These are phyloP conservation scores for Aureobasidium pullulans DNA, from an alignment of 2,329 filamentous ascomycete genomes.

Conservation along the genomic window DNA sequence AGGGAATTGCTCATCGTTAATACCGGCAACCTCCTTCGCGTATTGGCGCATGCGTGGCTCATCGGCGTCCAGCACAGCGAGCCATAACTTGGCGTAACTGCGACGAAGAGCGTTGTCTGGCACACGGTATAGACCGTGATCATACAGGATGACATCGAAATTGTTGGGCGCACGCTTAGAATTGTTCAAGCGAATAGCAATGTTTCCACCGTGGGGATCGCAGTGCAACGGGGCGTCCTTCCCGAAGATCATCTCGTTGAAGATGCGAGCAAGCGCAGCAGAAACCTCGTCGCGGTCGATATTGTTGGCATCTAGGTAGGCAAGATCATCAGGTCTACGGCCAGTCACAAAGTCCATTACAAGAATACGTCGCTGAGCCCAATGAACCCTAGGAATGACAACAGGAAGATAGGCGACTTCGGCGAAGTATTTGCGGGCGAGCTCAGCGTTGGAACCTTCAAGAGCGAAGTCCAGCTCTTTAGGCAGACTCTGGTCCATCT, in stretches of 20 bases:
- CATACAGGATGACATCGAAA: constrained; percentile 93
- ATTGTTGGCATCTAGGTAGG: constrained; percentile 72
- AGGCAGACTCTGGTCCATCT: constrained; percentile 86
- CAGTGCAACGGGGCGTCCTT: constrained; percentile 83
- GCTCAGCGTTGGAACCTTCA: constrained; percentile 76
- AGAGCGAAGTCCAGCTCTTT: constrained; percentile 84
- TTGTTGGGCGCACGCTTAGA: constrained; percentile 55
- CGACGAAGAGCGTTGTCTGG: constrained; percentile 72
- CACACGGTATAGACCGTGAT: constrained; percentile 92
- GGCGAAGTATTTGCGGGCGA: constrained; percentile 74
- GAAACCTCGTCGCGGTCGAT: constrained; percentile 96
- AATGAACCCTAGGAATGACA: constrained; percentile 81
- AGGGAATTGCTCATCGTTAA: constrained; percentile 84
- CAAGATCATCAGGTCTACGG: constrained; percentile 78
- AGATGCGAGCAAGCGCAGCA: constrained; percentile 79
- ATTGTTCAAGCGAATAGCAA: constrained; percentile 77
- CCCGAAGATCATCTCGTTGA: constrained; percentile 99
- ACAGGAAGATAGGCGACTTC: constrained; percentile 68
- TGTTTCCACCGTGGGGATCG: constrained; percentile 93
- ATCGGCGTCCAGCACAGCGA: constrained; percentile 87
- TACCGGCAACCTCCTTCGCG: constrained; percentile 78
- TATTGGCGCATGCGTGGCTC: constrained; percentile 81
- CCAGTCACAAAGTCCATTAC: constrained; percentile 94
- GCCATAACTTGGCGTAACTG: constrained; percentile 94
- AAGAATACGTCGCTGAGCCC: constrained; percentile 80